Evolutionary conservation across 2,329 filamentous ascomycete genomes (phyloP).

Genomic region (Aplosporella prunicola): DNA sequence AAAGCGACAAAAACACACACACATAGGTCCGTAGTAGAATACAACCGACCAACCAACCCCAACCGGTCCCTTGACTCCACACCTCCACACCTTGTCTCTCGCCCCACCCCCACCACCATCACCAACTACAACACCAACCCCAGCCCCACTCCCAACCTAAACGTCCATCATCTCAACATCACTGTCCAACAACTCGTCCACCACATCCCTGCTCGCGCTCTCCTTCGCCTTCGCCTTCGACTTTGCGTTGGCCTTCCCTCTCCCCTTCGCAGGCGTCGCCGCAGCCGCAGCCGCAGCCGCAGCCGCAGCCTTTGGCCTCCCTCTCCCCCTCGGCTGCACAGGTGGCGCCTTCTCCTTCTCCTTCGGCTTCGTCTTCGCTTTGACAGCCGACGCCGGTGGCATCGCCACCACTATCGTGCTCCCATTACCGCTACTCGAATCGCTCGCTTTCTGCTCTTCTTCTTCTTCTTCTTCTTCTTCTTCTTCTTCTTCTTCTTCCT

Average conservation of each 20-base stretch:
- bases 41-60: no score
- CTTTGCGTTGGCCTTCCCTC: not conserved
- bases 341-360: no score
- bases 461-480: constrained; percentile 10
- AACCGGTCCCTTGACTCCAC: no score
- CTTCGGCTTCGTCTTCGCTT: no score
- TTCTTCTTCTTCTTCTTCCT: constrained; percentile 13
- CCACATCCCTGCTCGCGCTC: constrained; percentile 7
- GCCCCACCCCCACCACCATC: no score
- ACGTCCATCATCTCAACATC: no score
- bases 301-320: not conserved
- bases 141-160: no score
- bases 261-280: no score
- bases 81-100: no score
- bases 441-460: constrained; percentile 9
- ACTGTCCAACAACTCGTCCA: constrained; percentile 9
- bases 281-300: not conserved
- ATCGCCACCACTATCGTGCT: not conserved
- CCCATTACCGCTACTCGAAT: constrained; percentile 4
- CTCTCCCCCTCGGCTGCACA: constrained; percentile 1
- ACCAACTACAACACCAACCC: no score
- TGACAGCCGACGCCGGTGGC: constrained; percentile 1
- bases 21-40: no score
- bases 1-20: no score
- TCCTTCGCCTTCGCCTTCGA: constrained; percentile 2